A percentile compares a stretch with the other conserved stretches of the same genome.
Conservation (phyloP, 768 basidiomycete species). For the Cyathus striatus region DNA sequence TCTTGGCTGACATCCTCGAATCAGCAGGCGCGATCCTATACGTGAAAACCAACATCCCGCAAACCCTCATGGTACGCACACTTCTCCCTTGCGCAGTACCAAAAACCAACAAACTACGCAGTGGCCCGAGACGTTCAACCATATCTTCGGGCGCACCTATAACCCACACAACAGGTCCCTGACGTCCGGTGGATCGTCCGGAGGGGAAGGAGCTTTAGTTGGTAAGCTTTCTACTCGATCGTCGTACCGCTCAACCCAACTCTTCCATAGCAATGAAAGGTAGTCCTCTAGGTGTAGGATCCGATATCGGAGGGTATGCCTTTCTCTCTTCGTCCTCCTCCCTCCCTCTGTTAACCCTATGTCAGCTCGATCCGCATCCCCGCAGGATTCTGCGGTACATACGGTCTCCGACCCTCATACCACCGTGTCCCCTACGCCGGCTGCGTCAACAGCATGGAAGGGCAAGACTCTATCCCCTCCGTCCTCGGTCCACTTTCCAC, state of each 20-base stretch:
- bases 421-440: constrained; percentile 69
- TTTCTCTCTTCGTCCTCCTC: too few relatives aligned
- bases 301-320: constrained; percentile 74
- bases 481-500: constrained; percentile 71
- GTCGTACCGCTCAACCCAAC: too few relatives aligned
- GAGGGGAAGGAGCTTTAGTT: constrained; percentile 80
- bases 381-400: constrained; percentile 60
- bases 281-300: constrained; percentile 60
- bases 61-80: constrained; percentile 65
- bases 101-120: constrained; percentile 23
- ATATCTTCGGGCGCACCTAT: constrained; percentile 71
- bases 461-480: constrained; percentile 66
- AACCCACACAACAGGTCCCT: constrained; percentile 73
- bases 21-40: constrained; percentile 67
- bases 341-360: too few relatives aligned
- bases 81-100: not conserved
- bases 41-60: constrained; percentile 72
- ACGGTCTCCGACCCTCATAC: constrained; percentile 67
- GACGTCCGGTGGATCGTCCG: constrained; percentile 77
- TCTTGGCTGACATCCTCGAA: constrained; percentile 62
- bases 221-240: constrained; percentile 33
- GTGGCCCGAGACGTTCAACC: constrained; percentile 79
- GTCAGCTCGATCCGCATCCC: constrained; percentile 72
- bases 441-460: constrained; percentile 58
- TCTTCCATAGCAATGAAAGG: constrained; percentile 32